phyloP scores from a whole-genome alignment of 352 stramenopile genomes.

The Pythium utonaiense region DNA sequence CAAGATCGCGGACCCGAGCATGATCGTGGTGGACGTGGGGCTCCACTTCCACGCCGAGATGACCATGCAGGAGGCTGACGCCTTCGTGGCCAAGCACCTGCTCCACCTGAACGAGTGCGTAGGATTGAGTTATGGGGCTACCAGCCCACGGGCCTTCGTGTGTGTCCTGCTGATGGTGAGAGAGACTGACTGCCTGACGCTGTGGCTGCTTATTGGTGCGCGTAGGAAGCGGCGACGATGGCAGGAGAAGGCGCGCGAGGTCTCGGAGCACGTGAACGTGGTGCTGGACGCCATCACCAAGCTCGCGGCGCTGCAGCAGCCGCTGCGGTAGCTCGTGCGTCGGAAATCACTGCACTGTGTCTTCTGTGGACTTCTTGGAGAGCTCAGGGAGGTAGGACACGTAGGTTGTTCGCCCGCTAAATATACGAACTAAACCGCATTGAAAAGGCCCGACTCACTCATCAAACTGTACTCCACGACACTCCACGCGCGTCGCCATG shows the following conservation, averaged over 20 bases:
- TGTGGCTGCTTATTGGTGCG: not conserved
- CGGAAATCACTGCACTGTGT: too few species aligned
- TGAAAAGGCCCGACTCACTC: not conserved
- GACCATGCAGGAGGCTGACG: constrained; percentile 53
- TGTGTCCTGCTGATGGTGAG: too few species aligned
- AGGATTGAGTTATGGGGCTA: too few species aligned
- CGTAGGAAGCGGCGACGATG: constrained; percentile 61
- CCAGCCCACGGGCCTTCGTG: too few species aligned
- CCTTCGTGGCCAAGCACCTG: constrained; percentile 56
- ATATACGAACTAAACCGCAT: constrained; percentile 1
- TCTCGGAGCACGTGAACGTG: constrained; percentile 71
- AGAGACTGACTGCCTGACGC: not conserved
- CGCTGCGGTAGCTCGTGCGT: constrained; percentile 4
- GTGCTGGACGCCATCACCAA: constrained; percentile 76
- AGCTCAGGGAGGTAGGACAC: not conserved
- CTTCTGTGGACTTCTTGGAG: too few species aligned
- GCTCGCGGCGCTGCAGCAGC: constrained; percentile 57
- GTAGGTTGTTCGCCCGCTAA: not conserved
- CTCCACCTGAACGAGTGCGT: constrained; percentile 46
- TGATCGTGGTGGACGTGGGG: constrained; percentile 65
- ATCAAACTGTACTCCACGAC: too few species aligned
- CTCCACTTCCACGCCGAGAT: constrained; percentile 81
- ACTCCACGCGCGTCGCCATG: not conserved
- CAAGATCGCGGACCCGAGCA: constrained; percentile 53
- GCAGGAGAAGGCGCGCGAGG: constrained; percentile 65